phyloP scores from a whole-genome alignment of 2,329 filamentous ascomycete genomes.

The Aspergillus sp. region DNA sequence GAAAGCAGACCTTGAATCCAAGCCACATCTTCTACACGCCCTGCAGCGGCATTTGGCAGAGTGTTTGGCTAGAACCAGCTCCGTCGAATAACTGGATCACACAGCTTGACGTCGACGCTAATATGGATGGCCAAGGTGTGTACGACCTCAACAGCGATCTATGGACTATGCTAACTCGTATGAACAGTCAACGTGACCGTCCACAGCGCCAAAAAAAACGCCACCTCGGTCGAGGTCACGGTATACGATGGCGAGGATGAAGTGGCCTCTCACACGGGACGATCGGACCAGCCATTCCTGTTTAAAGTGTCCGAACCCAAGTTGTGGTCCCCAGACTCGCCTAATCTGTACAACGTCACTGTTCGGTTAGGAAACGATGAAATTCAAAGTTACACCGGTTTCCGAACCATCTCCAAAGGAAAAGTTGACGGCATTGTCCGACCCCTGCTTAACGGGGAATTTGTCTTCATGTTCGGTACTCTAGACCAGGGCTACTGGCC shows the following conservation, averaged over 20 bases:
- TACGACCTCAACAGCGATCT: conserved; percentile 4
- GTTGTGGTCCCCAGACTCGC: conserved; percentile 60
- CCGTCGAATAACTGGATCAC: conserved; percentile 52
- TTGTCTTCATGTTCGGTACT: conserved; percentile 61
- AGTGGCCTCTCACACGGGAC: conserved; percentile 41
- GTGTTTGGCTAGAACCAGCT: conserved; percentile 63
- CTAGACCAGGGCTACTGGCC: conserved; percentile 68
- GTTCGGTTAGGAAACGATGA: conserved; percentile 49
- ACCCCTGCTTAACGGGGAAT: conserved; percentile 62
- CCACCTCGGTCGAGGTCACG: conserved; percentile 32
- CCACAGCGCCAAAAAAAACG: conserved; percentile 37
- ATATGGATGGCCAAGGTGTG: conserved; percentile 48
- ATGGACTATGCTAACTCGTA: conserved; percentile 1
- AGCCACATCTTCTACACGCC: conserved; percentile 61
- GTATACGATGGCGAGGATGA: conserved; percentile 30
- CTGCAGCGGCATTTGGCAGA: conserved; percentile 69
- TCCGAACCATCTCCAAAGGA: conserved; percentile 56
- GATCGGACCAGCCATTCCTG: conserved; percentile 46
- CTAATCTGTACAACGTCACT: conserved; percentile 58
- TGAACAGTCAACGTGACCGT: conserved; percentile 50
- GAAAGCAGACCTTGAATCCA: conserved; percentile 55
- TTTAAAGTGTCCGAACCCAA: conserved; percentile 50
- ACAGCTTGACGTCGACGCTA: conserved; percentile 53
- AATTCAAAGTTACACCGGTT: conserved; percentile 61
- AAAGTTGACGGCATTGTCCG: conserved; percentile 53